Percentiles rank a stretch among this genome's conserved stretches.
Evolutionary conservation across 83 land plant genomes (phyloP).

Genomic region (Diphasiastrum complanatum): DNA sequence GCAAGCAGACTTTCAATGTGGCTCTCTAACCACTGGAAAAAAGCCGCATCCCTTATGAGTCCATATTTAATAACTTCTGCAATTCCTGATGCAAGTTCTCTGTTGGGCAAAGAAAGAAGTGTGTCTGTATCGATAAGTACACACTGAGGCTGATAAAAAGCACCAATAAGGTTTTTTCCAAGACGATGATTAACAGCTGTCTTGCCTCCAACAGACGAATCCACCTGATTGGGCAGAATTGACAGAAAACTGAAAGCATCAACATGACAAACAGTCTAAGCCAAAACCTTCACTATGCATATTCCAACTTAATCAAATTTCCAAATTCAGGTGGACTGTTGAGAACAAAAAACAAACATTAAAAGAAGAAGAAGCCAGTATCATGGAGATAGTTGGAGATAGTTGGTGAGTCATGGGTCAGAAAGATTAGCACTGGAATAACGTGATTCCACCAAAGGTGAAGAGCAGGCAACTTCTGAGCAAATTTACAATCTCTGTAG

Average conservation of each 20-base stretch:
- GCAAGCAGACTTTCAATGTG: background rate
- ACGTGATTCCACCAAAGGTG: too few relatives aligned
- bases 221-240: background rate
- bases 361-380: too few relatives aligned
- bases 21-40: background rate
- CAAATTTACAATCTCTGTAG: too few relatives aligned
- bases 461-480: too few relatives aligned
- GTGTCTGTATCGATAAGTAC: conserved; percentile 4
- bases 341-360: too few relatives aligned
- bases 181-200: conserved; percentile 6
- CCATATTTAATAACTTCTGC: background rate
- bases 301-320: too few relatives aligned
- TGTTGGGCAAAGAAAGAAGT: background rate
- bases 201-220: conserved; percentile 5
- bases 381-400: too few relatives aligned
- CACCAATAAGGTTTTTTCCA: conserved; percentile 2
- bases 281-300: too few relatives aligned
- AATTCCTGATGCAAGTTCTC: conserved; percentile 1
- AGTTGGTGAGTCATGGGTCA: too few relatives aligned
- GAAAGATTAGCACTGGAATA: too few relatives aligned
- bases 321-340: too few relatives aligned
- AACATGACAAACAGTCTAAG: too few relatives aligned
- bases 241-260: background rate
- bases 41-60: conserved; percentile 1
- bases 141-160: conserved; percentile 7